Evolutionary conservation across 1,284 basidiomycete species (phyloP).

Genomic region (Irpex lacteus): DNA sequence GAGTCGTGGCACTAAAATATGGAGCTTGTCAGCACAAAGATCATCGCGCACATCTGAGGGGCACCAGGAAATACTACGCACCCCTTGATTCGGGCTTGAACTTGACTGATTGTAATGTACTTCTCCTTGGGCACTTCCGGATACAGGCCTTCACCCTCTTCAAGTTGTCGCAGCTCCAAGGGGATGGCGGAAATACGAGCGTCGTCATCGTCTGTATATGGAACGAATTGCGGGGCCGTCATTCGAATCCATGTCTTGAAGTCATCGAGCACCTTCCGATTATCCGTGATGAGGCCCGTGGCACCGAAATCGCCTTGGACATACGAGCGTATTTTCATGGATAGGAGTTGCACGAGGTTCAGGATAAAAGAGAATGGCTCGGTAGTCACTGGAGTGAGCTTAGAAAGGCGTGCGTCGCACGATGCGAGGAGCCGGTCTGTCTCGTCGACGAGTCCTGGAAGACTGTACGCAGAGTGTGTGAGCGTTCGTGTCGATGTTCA

Average conservation of each 20-base stretch:
- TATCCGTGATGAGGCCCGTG: slow-evolving; percentile 36
- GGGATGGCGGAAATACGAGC: not conserved
- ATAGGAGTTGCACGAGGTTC: slow-evolving; percentile 44
- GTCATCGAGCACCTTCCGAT: slow-evolving; percentile 29
- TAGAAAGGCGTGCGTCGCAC: slow-evolving; percentile 35
- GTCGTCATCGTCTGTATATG: not conserved
- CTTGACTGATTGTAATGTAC: slow-evolving; percentile 9
- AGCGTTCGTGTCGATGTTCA: slow-evolving; percentile 18
- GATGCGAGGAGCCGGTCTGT: slow-evolving; percentile 33
- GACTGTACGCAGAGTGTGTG: slow-evolving; percentile 25
- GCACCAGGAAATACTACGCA: not conserved
- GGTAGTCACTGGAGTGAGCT: slow-evolving; percentile 39
- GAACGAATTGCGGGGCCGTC: slow-evolving; percentile 15
- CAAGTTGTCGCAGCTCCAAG: not conserved
- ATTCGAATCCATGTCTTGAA: slow-evolving; percentile 35
- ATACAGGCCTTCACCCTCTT: slow-evolving; percentile 4
- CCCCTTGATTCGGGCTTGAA: slow-evolving; percentile 20
- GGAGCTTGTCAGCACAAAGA: not conserved
- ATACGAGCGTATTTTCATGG: slow-evolving; percentile 31
- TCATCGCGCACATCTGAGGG: not conserved
- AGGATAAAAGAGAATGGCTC: slow-evolving; percentile 48
- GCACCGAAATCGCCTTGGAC: slow-evolving; percentile 34
- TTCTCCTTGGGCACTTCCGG: not conserved
- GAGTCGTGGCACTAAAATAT: slow-evolving; percentile 38
- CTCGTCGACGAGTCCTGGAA: slow-evolving; percentile 38